A percentile compares a stretch with the other conserved stretches of the same genome.
phyloP scores from a whole-genome alignment of 2,329 filamentous ascomycete species.

The Beauveria rudraprayagi region DNA sequence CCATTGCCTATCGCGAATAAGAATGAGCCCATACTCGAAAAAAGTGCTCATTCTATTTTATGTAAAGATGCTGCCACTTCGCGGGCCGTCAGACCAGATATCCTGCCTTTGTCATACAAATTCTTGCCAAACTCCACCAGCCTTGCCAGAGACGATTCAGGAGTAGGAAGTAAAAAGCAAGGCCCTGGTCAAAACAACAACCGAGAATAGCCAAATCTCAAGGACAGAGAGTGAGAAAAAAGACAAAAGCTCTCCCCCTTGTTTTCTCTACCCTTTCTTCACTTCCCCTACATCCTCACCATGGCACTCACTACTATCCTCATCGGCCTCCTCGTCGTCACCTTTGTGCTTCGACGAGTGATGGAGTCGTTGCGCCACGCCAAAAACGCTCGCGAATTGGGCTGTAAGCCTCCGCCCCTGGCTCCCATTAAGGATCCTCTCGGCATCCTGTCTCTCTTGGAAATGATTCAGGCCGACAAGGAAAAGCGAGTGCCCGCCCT shows the following conservation, averaged over 20 bases:
- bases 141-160: background rate
- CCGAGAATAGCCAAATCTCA: background rate
- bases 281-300: background rate
- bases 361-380: constrained; percentile 1
- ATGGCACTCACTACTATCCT: constrained; percentile 6
- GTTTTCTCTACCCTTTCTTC: background rate
- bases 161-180: background rate
- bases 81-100: background rate
- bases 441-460: constrained; percentile 14
- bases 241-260: no score
- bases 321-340: constrained; percentile 4
- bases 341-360: constrained; percentile 6
- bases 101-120: background rate
- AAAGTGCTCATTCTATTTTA: constrained; percentile 1
- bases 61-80: constrained; percentile 9
- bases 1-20: constrained; percentile 6
- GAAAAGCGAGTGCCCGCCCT: constrained; percentile 15
- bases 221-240: background rate
- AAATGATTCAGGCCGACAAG: constrained; percentile 14
- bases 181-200: background rate
- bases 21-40: background rate
- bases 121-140: background rate
- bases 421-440: constrained; percentile 14
- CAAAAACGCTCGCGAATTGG: constrained; percentile 13
- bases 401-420: constrained; percentile 15